Evolutionary conservation across 768 basidiomycete species (phyloP).

Genomic region (Mrakia hoshinonis): DNA sequence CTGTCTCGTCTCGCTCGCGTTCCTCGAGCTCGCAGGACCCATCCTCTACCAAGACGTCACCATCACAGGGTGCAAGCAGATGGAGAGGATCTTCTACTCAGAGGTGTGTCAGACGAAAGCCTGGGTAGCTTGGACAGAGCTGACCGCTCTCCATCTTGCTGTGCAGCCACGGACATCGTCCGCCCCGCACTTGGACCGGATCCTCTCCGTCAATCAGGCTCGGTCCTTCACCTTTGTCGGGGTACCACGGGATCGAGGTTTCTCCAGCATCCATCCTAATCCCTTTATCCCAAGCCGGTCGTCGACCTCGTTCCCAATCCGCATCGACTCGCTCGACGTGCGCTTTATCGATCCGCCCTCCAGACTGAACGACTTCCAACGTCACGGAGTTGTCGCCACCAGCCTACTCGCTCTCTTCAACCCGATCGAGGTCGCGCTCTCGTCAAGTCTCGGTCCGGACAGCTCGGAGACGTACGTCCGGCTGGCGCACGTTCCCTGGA

Average conservation of each 20-base stretch:
- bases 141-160: background rate
- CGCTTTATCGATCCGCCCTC: background rate
- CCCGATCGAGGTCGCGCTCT: too few species aligned
- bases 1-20: background rate
- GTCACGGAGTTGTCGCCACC: background rate
- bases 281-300: too few species aligned
- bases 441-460: too few species aligned
- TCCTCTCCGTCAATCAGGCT: background rate
- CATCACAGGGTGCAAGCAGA: background rate
- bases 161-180: background rate
- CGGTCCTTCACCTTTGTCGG: background rate
- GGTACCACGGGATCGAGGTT: too few species aligned
- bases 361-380: background rate
- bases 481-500: too few species aligned
- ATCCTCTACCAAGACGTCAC: background rate
- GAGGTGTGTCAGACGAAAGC: background rate
- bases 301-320: background rate
- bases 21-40: background rate
- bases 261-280: background rate
- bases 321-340: background rate
- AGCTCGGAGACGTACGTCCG: too few species aligned
- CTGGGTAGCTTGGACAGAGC: background rate
- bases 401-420: background rate
- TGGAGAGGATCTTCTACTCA: background rate
- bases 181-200: slow-evolving; percentile 1